Evolutionary conservation across 305 asterid genomes (phyloP).

Genomic region (Fraxinus platypoda): DNA sequence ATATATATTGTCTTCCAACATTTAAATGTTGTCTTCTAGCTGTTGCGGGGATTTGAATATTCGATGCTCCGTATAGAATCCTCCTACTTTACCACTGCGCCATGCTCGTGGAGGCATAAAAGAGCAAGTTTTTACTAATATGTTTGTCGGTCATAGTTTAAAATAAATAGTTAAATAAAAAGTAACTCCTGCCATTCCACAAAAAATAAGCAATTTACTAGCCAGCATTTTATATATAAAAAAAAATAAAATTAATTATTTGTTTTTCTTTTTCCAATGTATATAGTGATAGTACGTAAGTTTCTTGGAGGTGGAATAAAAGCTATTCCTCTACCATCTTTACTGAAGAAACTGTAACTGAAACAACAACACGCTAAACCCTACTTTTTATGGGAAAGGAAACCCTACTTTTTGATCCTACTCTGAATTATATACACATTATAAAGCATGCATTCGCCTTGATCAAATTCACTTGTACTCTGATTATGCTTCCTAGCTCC

Average conservation of each 20-base stretch:
- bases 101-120: too few relatives aligned
- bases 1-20: too few relatives aligned
- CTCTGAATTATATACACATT: not conserved
- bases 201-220: too few relatives aligned
- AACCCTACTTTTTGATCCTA: not conserved
- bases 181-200: not conserved
- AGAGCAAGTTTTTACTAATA: too few relatives aligned
- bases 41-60: too few relatives aligned
- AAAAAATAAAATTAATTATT: too few relatives aligned
- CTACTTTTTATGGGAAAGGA: constrained; percentile 4
- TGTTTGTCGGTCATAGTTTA: not conserved
- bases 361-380: constrained; percentile 4
- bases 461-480: constrained; percentile 10
- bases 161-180: not conserved
- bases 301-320: not conserved
- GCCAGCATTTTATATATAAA: not conserved
- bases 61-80: too few relatives aligned
- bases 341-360: constrained; percentile 6
- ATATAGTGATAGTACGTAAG: too few relatives aligned
- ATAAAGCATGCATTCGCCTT: not conserved
- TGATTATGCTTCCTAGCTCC: constrained; percentile 20
- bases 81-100: too few relatives aligned
- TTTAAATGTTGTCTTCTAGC: too few relatives aligned
- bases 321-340: constrained; percentile 13
- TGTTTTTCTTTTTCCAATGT: not conserved